These are phyloP conservation scores for Aspergillus cejpii DNA, from an alignment of 2,329 filamentous ascomycete genomes.

Conservation along the genomic window DNA sequence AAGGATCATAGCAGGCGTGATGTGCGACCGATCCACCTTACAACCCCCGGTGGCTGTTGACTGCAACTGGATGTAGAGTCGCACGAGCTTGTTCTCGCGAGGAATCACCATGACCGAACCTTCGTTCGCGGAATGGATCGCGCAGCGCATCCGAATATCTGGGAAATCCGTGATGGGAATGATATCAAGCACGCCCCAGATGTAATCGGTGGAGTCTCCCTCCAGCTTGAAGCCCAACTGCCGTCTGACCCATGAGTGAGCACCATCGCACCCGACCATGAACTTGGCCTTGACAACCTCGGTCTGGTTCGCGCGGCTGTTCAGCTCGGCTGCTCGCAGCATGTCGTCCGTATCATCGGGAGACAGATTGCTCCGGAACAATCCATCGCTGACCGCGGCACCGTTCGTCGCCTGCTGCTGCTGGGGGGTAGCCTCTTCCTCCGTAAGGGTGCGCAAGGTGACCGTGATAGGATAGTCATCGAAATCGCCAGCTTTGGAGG, in stretches of 20 bases:
- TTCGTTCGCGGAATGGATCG: conserved; percentile 50
- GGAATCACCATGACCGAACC: conserved; percentile 61
- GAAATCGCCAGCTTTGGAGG: conserved; percentile 42
- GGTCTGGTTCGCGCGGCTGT: conserved; percentile 24
- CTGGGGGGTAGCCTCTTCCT: conserved; percentile 52
- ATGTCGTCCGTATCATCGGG: conserved; percentile 54
- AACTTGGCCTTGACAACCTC: conserved; percentile 52
- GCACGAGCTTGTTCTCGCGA: conserved; percentile 56
- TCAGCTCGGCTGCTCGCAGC: conserved; percentile 18
- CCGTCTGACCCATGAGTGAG: conserved; percentile 58
- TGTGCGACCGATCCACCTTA: conserved; percentile 52
- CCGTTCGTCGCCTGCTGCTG: conserved; percentile 34
- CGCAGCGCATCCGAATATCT: conserved; percentile 53
- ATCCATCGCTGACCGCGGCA: conserved; percentile 42
- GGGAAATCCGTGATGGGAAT: conserved; percentile 53
- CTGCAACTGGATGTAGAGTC: conserved; percentile 59
- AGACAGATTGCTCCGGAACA: conserved; percentile 55
- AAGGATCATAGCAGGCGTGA: conserved; percentile 59
- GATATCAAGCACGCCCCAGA: conserved; percentile 47
- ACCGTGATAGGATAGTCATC: conserved; percentile 56
- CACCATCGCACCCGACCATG: conserved; percentile 62
- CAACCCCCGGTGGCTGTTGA: conserved; percentile 41
- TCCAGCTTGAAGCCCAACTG: conserved; percentile 52
- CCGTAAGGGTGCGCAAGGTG: conserved; percentile 50
- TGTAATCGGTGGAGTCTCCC: conserved; percentile 46